Conservation (phyloP, 108 stramenopile species). For the Asterionellopsis glacialis region DNA sequence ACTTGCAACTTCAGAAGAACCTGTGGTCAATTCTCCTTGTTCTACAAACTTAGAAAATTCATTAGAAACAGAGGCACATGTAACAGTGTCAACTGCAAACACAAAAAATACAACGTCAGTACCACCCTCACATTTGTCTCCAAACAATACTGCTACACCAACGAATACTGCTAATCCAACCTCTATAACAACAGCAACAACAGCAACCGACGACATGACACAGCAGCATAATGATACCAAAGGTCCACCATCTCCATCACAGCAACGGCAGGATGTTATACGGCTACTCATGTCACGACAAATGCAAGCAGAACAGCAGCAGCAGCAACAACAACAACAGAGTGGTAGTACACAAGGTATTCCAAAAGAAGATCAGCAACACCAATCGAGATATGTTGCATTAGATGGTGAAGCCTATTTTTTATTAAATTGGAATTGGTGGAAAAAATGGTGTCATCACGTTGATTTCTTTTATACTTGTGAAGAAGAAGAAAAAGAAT, state of each 20-base stretch:
- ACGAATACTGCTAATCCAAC: neutral
- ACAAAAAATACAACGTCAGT: no score
- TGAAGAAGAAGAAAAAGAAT: neutral
- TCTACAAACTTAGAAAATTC: no score
- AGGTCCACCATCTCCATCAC: neutral
- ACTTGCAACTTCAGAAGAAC: no score
- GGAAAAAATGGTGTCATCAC: conserved; percentile 61
- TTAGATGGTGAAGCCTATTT: conserved; percentile 60
- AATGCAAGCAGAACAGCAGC: conserved; percentile 1
- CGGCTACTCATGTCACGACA: conserved; percentile 26
- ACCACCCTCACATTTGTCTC: no score
- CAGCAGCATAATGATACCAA: no score
- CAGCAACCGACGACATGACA: conserved; percentile 14
- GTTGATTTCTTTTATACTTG: conserved; percentile 44
- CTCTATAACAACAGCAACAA: neutral
- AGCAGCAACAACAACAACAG: neutral
- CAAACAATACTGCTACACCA: neutral
- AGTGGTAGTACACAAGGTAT: neutral
- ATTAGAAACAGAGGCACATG: no score
- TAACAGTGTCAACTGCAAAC: no score
- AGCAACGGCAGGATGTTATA: conserved; percentile 25
- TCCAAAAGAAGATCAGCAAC: no score
- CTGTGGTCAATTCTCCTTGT: no score
- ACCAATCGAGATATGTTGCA: neutral
- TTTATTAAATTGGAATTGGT: conserved; percentile 73